Percentiles rank a stretch among this genome's conserved stretches.
Evolutionary conservation across 2,329 filamentous ascomycete species (phyloP).

Genomic region (Elsinoe ampelina): DNA sequence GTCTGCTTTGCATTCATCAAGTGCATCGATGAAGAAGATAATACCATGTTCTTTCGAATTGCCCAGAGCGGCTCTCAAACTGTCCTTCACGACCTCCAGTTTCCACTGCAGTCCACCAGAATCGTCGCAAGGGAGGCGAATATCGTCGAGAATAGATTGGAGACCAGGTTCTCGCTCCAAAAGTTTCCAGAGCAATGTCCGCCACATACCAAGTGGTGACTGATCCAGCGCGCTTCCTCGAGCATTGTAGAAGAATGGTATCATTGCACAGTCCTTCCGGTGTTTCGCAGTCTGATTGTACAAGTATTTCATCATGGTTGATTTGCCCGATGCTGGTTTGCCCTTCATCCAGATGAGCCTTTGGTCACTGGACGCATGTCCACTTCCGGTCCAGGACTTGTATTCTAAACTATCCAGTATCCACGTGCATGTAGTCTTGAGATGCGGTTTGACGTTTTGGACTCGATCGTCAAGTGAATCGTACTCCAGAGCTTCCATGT

Average conservation of each 20-base stretch:
- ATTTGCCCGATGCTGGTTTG: constrained; percentile 32
- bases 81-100: neutral
- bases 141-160: neutral
- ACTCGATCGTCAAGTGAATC: neutral
- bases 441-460: neutral
- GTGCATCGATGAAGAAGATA: constrained; percentile 35
- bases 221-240: constrained; percentile 37
- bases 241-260: constrained; percentile 45
- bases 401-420: neutral
- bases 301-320: constrained; percentile 29
- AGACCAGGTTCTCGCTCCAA: constrained; percentile 21
- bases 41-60: constrained; percentile 17
- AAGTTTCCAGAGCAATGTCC: constrained; percentile 42
- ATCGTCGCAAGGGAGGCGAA: neutral
- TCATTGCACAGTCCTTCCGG: constrained; percentile 20
- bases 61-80: neutral
- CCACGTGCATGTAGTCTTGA: neutral
- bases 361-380: neutral
- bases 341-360: constrained; percentile 31
- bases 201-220: constrained; percentile 41
- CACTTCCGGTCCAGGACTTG: neutral
- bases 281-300: constrained; percentile 16
- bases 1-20: constrained; percentile 37
- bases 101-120: neutral
- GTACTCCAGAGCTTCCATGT: neutral